Evolutionary conservation across 768 basidiomycete genomes (phyloP), one percentile per base, ranked within the genome.

Genomic region (Collybia nuda): DNA sequence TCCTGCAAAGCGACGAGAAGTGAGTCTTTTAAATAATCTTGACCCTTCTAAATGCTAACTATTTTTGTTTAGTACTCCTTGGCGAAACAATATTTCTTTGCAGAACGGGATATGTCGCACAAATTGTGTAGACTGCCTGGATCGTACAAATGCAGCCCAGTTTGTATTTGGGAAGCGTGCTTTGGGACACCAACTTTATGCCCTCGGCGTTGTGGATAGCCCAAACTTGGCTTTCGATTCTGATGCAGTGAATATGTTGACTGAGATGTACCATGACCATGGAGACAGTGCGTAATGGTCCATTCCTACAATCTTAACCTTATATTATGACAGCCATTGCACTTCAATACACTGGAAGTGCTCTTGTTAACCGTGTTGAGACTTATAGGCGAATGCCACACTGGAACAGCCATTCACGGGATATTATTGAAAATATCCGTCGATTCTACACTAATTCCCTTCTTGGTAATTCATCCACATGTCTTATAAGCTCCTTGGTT

Each of bases 191-290:
- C 97, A 99, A 64, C 76, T 99, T 6, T 92, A 96, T 64, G 95
- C 94, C 0, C 82, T 99, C 3, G 97, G 97, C 0, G 78, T 98
- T 14, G 85, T 97, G 6, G 84, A 87, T 17, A 84, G 74, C 50
- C 94, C 96, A 0, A 85, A 93, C 60, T 73, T 99, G 32, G 81
- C 85, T 0, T 96, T 96, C 62, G 93, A 96, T 60, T 93, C 90
- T 8, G 95, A 96, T 65, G 94, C 93, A 1, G 90, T 95, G 36
- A 93, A 95, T 64, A 94, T 98, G 83, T 63, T 99, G 57, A 98
- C 94, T 3, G 93, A 97, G 70, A 98, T 99, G 94, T 98, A 95
- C 66, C 93, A 96, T 63, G 93, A 97, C 65, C 94, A 97, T 57
- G 93, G 93, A 1, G 93, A 97, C 62, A 95, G 93, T 93, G 62